These are phyloP conservation scores for Claviceps africana DNA, from an alignment of 2,329 filamentous ascomycete species.

Conservation along the genomic window DNA sequence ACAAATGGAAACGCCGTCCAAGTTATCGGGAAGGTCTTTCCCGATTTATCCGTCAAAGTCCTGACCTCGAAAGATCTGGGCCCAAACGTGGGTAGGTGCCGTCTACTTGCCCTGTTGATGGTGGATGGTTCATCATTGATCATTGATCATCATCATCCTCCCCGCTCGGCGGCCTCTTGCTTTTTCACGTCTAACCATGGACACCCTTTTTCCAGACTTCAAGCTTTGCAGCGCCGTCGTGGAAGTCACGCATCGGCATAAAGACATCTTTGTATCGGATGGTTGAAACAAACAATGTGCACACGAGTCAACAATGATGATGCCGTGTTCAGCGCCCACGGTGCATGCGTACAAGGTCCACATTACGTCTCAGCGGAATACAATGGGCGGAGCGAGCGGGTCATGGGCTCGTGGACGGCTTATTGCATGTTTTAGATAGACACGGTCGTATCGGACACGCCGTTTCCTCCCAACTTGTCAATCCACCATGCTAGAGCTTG, in stretches of 20 bases:
- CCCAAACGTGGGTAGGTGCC: constrained; percentile 47
- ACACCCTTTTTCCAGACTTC: constrained; percentile 44
- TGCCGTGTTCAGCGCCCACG: background rate
- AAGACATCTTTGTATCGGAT: constrained; percentile 61
- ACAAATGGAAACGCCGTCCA: constrained; percentile 57
- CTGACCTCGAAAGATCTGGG: constrained; percentile 58
- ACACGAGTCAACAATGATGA: background rate
- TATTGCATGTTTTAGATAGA: background rate
- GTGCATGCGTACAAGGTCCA: background rate
- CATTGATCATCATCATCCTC: background rate
- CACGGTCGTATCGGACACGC: background rate
- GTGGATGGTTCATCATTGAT: background rate
- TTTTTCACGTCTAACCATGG: background rate
- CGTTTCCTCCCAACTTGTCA: background rate
- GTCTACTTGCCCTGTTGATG: background rate
- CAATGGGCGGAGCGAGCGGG: background rate
- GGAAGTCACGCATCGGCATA: constrained; percentile 70
- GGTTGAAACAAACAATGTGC: background rate
- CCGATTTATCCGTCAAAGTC: constrained; percentile 57
- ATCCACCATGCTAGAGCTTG: background rate
- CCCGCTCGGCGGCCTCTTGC: background rate
- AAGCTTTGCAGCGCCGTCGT: constrained; percentile 64
- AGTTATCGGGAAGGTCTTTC: constrained; percentile 67
- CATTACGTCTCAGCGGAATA: background rate
- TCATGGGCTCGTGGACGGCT: background rate